A percentile compares a stretch with the other conserved stretches of the same genome.
These are phyloP conservation scores for Cylindrodendrum hubeiense DNA, from an alignment of 2,329 filamentous ascomycete species.

Conservation along the genomic window DNA sequence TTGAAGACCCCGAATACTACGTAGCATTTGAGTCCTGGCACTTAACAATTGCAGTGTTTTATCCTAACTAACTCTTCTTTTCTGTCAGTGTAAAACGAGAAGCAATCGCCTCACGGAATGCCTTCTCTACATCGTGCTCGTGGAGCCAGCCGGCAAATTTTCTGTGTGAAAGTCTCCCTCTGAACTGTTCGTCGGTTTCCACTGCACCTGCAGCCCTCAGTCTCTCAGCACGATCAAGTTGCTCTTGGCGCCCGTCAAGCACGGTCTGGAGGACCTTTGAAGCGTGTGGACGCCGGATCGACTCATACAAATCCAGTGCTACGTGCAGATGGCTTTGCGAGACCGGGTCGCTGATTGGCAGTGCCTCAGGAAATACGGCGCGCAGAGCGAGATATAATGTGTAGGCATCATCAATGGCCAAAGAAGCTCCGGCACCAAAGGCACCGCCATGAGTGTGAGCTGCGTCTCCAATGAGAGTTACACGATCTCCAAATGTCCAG, in stretches of 20 bases:
- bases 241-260: not conserved
- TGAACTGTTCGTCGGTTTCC: conserved; percentile 1
- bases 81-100: not conserved
- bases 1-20: no score
- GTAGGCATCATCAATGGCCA: conserved; percentile 53
- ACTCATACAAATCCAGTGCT: not conserved
- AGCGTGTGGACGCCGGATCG: not conserved
- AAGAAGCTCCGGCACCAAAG: conserved; percentile 53
- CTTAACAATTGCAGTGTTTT: no score
- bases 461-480: conserved; percentile 53
- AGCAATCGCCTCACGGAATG: not conserved
- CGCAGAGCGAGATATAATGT: not conserved
- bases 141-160: not conserved
- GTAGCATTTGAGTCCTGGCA: no score
- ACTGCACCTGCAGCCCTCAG: not conserved
- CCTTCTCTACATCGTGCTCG: not conserved
- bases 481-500: conserved; percentile 49
- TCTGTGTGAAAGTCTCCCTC: not conserved
- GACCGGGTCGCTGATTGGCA: not conserved
- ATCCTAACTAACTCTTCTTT: not conserved
- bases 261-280: not conserved
- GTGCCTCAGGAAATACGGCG: not conserved
- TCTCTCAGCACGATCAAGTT: not conserved
- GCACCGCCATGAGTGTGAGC: conserved; percentile 56
- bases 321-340: not conserved